These are phyloP conservation scores for Tuber calosporum DNA, from an alignment of 495 filamentous ascomycete species.

Conservation along the genomic window DNA sequence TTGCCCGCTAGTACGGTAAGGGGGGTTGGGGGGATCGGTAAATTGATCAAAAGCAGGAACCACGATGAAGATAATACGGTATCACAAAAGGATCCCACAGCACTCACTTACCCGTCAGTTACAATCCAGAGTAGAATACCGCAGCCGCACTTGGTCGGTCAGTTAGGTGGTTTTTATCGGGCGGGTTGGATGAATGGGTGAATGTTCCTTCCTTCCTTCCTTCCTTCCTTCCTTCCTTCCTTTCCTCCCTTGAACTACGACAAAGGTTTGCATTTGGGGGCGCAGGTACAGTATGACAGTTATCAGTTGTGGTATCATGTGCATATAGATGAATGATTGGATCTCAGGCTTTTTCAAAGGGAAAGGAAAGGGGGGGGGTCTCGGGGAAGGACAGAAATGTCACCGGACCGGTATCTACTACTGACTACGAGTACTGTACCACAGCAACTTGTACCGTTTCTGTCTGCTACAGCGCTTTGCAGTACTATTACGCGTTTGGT, in stretches of 20 bases:
- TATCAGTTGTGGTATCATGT: not conserved
- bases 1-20: not conserved
- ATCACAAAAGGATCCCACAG: not conserved
- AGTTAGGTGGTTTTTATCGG: not conserved
- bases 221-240: not conserved
- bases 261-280: not conserved
- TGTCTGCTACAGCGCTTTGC: too few relatives aligned
- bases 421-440: not conserved
- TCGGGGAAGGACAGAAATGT: not conserved
- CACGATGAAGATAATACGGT: not conserved
- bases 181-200: slow-evolving; percentile 1
- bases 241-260: not conserved
- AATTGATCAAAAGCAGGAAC: not conserved
- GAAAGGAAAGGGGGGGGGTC: not conserved
- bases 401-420: not conserved
- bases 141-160: not conserved
- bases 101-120: not conserved
- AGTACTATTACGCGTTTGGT: not conserved
- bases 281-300: not conserved
- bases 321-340: not conserved
- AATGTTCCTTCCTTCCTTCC: not conserved
- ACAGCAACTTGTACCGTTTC: too few relatives aligned
- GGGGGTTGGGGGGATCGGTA: not conserved
- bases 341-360: not conserved
- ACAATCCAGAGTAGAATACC: not conserved